Evolutionary conservation across 805 yeast species (phyloP), one percentile per base, ranked within the genome.

Genomic region (Metschnikowia lachancei): DNA sequence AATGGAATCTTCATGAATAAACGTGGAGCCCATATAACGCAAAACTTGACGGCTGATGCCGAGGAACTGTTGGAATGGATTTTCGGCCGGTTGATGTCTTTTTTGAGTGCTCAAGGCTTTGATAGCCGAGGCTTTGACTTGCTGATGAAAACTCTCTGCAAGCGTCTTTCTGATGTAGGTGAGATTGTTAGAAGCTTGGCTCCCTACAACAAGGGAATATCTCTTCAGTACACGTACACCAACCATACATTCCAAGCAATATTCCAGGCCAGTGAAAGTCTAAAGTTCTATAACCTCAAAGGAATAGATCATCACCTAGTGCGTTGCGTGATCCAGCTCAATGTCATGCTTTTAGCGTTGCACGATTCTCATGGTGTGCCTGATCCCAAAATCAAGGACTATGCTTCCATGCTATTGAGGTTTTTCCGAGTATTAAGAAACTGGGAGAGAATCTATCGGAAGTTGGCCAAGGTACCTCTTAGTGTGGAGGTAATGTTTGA

Each of bases 321-420:
- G 30, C 36, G 43, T 19, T 12, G 14, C 13, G 2, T 39, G 13
- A 22, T 31, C n/a, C 43, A 39, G n/a, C 30, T 39, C 13, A 39
- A 39, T 16, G 29, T 39, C n/a, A n/a, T 31, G 9, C 43, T 39
- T 39, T 32, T 39, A 10, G 17, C 20, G 13, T 18, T 39, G 4
- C 36, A 39, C 19, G 16, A 39, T n/a, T 20, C 36, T 13, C 36
- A 31, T 11, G 43, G 43, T 7, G 7, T 17, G 12, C 43, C 43
- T 7, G 30, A 39, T 14, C 29, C n/a, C 5, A 35, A n/a, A n/a
- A 17, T 19, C 9, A 16, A 28, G 11, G 20, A 18, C 12, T 39
- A 29, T 22, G 36, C 13, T 3, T 3, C 22, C 8, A 30, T 13
- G 6, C 20, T 39, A 7, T 3, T 18, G 31, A 17, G n/a, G 3